Conservation (phyloP, 2,329 filamentous ascomycete species). For the Aspergillus phoenicis region DNA sequence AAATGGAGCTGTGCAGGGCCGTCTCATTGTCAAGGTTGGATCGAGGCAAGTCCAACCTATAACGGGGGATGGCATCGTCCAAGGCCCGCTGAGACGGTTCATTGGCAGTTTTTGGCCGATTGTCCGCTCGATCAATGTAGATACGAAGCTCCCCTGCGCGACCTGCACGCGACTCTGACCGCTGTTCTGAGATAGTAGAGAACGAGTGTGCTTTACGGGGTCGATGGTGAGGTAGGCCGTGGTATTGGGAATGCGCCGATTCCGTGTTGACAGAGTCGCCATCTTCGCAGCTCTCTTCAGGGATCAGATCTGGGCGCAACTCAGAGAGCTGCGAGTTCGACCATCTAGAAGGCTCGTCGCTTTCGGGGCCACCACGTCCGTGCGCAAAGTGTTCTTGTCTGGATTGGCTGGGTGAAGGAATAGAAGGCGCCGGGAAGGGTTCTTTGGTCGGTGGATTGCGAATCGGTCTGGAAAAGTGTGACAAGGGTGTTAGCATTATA, state of each 20-base stretch:
- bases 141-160: constrained; percentile 73
- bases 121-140: constrained; percentile 72
- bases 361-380: constrained; percentile 28
- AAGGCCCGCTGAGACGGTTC: constrained; percentile 61
- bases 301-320: constrained; percentile 32
- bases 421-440: constrained; percentile 35
- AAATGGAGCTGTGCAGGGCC: constrained; percentile 77
- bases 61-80: constrained; percentile 78
- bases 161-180: constrained; percentile 37
- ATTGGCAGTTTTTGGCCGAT: constrained; percentile 66
- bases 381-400: constrained; percentile 57
- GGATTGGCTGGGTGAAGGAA: constrained; percentile 59
- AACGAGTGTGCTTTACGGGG: constrained; percentile 73
- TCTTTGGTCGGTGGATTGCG: constrained; percentile 38
- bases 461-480: constrained; percentile 34
- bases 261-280: constrained; percentile 27
- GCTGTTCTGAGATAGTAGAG: constrained; percentile 71
- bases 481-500: constrained; percentile 16
- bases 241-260: constrained; percentile 25
- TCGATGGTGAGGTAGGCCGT: constrained; percentile 26
- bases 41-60: constrained; percentile 77
- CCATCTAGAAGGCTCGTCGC: constrained; percentile 40
- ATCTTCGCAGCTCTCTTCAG: constrained; percentile 30
- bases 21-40: constrained; percentile 78
- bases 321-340: constrained; percentile 47